Percentiles rank a stretch among this genome's conserved stretches.
Conservation (phyloP, 1,139 yeast genomes). For the Pneumocystis wakefieldiae region DNA sequence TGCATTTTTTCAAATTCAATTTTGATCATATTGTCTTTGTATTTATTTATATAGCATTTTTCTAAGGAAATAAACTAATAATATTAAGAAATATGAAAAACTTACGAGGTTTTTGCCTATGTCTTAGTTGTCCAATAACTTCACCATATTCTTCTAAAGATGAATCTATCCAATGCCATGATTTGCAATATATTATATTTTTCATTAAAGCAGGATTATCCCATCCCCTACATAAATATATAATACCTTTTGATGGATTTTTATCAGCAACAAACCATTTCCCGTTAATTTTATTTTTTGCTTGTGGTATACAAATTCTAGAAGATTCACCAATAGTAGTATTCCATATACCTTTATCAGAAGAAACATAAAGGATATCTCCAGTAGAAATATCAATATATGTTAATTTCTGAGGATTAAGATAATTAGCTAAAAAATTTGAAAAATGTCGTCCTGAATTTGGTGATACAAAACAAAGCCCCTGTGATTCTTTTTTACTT, state of each 20-base stretch:
- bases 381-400: constrained; percentile 44
- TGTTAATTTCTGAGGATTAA: constrained; percentile 63
- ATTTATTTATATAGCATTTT: constrained; percentile 14
- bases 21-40: constrained; percentile 21
- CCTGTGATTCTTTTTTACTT: constrained; percentile 68
- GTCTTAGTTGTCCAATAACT: constrained; percentile 8
- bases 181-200: constrained; percentile 28
- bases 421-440: constrained; percentile 59
- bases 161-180: constrained; percentile 39
- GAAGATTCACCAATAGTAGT: constrained; percentile 84
- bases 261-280: constrained; percentile 79
- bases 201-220: constrained; percentile 46
- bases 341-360: constrained; percentile 62
- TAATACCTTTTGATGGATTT: constrained; percentile 43
- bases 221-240: constrained; percentile 66
- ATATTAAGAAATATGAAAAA: not conserved
- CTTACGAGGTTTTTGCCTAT: constrained; percentile 4
- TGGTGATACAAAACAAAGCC: constrained; percentile 80
- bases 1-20: constrained; percentile 32
- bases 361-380: constrained; percentile 50
- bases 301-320: constrained; percentile 75
- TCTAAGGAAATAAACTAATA: not conserved
- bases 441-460: constrained; percentile 41
- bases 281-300: constrained; percentile 58
- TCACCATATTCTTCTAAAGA: constrained; percentile 8